Conservation (phyloP, 352 stramenopile genomes). For the Labyrinthula sp. region DNA sequence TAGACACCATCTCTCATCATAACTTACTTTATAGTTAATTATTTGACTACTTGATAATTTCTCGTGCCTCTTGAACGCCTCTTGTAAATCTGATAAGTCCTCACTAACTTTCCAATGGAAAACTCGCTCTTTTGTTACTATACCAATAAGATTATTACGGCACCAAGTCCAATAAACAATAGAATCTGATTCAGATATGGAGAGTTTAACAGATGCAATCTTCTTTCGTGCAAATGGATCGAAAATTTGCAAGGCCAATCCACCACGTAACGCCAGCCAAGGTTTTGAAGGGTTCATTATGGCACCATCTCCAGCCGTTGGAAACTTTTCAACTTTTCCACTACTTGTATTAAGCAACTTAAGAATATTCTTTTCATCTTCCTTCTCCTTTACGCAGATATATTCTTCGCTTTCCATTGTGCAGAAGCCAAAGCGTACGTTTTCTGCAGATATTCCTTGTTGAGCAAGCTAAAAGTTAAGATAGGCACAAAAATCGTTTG, state of each 20-base stretch:
- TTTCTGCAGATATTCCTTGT: conserved; percentile 55
- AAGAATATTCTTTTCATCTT: conserved; percentile 50
- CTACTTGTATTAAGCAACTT: conserved; percentile 52
- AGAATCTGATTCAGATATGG: conserved; percentile 49
- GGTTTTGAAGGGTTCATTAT: conserved; percentile 96
- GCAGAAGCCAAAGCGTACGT: conserved; percentile 66
- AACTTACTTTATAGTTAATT: conserved; percentile 95
- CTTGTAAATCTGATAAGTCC: conserved; percentile 60
- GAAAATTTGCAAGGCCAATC: conserved; percentile 82
- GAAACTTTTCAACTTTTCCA: conserved; percentile 56
- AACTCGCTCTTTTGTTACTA: conserved; percentile 83
- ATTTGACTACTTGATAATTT: conserved; percentile 85
- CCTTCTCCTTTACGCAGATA: conserved; percentile 65
- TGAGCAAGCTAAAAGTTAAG: too few species aligned
- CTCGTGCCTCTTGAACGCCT: conserved; percentile 91
- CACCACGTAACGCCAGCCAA: conserved; percentile 52
- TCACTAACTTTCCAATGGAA: conserved; percentile 93
- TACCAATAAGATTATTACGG: conserved; percentile 74
- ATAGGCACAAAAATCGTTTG: too few species aligned
- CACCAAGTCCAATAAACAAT: conserved; percentile 98
- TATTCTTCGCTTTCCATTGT: conserved; percentile 79
- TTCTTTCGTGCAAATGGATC: conserved; percentile 97
- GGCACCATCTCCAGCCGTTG: conserved; percentile 92
- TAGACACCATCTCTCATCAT: conserved; percentile 92
- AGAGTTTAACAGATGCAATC: conserved; percentile 82